Base-by-base conservation (phyloP, 371 early-diverging fungal species). In the Mucor irregularis region DNA sequence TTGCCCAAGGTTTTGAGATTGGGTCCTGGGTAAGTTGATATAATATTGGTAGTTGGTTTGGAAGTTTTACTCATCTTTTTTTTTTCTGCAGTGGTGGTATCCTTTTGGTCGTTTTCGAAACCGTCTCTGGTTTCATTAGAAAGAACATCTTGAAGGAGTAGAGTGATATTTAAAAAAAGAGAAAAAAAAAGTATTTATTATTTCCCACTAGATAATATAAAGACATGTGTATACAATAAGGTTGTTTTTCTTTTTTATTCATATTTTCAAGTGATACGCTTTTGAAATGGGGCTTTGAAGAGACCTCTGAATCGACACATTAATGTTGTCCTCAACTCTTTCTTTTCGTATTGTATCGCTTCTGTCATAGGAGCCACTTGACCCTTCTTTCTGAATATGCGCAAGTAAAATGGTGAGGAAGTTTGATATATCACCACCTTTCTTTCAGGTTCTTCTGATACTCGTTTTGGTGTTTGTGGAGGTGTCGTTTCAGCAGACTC, bases 1-100 rank as follows among this genome's bases (percentile, higher is more conserved):
- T 82, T 91, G 34, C 96, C 97, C 30, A 97, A 97, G 80, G 97
- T 97, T n/a, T 83, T 98, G 56, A 84, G 98, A 72, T 80, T 98
- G 39, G 98, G 98, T 28, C 98, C 98, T 38, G 98, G 78, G 75
- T 74, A 71, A 71, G 95, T 63, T 21, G 35, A 14, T 48, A 24
- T 24, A 33, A 2, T 10, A 40, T 52, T 33, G 8, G n/a, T 37
- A 33, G n/a, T n/a, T n/a, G n/a, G 8, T 4, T 21, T 33, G 11
- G 7, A 11, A 24, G n/a, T 33, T 45, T 39, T 31, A 71, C 22
- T 19, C 19, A 49, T 21, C 39, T 34, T 7, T 26, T 40, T 6
- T 21, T 44, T 44, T 33, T 34, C 35, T 33, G 28, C 57, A 69
- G 83, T 53, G 84, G 84, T 47, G 86, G 89, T 78, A 89, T 92